Percentiles rank a stretch among this genome's conserved stretches.
Conservation (phyloP, 176 grass and related monocot species). For the Bolboschoenus planiculmis region DNA sequence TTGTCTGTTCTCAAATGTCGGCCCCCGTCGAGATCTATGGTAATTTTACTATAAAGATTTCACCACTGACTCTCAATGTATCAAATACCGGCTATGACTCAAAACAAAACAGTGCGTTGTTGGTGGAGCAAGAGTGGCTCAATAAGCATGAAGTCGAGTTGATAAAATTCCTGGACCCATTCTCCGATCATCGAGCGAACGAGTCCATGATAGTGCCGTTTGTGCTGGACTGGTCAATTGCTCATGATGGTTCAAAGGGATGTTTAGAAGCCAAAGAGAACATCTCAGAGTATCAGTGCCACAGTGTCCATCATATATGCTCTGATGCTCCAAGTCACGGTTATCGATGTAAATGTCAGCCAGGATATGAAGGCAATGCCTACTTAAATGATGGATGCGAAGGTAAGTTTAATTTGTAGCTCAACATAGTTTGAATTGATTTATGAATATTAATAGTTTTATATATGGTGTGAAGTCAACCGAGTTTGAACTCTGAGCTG, state of each 20-base stretch:
- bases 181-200: neutral
- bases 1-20: neutral
- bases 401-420: neutral
- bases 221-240: constrained; percentile 13
- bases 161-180: neutral
- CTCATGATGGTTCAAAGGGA: neutral
- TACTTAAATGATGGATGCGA: constrained; percentile 22
- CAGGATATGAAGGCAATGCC: constrained; percentile 26
- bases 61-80: neutral
- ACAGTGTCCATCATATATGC: neutral
- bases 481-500: neutral
- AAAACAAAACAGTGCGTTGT: neutral
- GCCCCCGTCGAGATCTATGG: neutral
- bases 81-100: neutral
- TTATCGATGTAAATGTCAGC: constrained; percentile 11
- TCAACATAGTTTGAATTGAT: neutral
- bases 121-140: constrained; percentile 26
- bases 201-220: neutral
- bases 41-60: neutral
- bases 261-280: neutral
- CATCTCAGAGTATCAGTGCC: neutral
- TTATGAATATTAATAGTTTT: too few species aligned
- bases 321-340: neutral
- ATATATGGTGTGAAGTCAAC: neutral
- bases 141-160: neutral